Base-by-base conservation (phyloP, 139 green algal genomes). In the Chlamydomonas schloesseri region DNA sequence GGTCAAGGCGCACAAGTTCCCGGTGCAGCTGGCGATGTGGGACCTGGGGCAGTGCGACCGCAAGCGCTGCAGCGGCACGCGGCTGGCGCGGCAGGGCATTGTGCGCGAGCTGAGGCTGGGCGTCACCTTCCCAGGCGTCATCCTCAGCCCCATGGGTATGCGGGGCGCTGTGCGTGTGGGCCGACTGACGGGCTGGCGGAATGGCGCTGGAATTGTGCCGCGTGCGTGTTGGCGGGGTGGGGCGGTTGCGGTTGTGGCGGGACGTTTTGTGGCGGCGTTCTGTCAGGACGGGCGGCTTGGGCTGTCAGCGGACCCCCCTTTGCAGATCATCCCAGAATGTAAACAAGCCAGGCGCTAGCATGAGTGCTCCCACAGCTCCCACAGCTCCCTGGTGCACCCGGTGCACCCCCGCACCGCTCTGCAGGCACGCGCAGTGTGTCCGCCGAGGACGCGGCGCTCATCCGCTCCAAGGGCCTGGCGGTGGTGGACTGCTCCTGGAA, bases 401-500 rank as follows among this genome's bases (percentile, higher is more conserved):
- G n/a, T n/a, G n/a, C n/a, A n/a, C n/a, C n/a, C n/a, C n/a, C n/a
- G n/a, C n/a, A n/a, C n/a, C n/a, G n/a, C n/a, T n/a, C n/a, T n/a
- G 9, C 78, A 84, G 78, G 78, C 46, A 55, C 71, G 8, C 78
- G 80, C 33, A 60, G 73, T 55, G 94, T 99, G 8, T 98, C 95
- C 0, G 34, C 64, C 2, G 90, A 97, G 62, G 98, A 99, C 89
- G 91, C 85, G 29, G 87, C 91, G n/a, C 89, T 99, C 3, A 91
- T 99, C 3, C 70, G 58, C 0, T 65, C 58, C 28, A 94, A 96
- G 80, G 98, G 98, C 3, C 89, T 99, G n/a, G 96, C 96, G 9
- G 98, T 99, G 28, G 97, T 99, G 86, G 98, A 99, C 93, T 99
- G 98, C 91, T 99, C 96, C 2, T 99, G 98, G 97, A 98, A 98